Conservation (phyloP, 1,139 yeast species). For the Candida gigantensis region DNA sequence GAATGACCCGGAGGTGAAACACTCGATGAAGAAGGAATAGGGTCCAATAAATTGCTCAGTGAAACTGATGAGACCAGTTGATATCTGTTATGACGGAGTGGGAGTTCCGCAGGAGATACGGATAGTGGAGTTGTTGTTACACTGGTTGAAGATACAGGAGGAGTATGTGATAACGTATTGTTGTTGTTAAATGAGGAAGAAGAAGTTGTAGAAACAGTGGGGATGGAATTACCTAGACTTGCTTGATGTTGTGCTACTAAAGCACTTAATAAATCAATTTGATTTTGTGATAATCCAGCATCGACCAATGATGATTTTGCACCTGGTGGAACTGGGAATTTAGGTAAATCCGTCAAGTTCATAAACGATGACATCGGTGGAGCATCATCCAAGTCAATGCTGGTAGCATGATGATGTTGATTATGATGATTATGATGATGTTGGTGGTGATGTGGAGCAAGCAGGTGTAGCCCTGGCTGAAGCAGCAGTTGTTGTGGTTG, state of each 20-base stretch:
- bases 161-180: too few species aligned
- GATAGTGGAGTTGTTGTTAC: slow-evolving; percentile 7
- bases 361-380: slow-evolving; percentile 5
- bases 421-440: neutral
- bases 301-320: slow-evolving; percentile 61
- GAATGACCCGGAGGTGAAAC: slow-evolving; percentile 6
- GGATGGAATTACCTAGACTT: slow-evolving; percentile 25
- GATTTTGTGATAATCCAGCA: slow-evolving; percentile 66
- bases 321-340: slow-evolving; percentile 70
- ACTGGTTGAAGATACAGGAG: neutral
- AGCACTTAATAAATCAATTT: slow-evolving; percentile 71
- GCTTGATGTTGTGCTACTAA: slow-evolving; percentile 69
- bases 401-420: neutral
- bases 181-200: too few species aligned
- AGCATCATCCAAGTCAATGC: neutral
- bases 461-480: too few species aligned
- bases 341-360: slow-evolving; percentile 41
- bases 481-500: too few species aligned
- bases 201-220: slow-evolving; percentile 13
- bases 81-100: slow-evolving; percentile 27
- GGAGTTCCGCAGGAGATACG: slow-evolving; percentile 14
- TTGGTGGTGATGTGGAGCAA: neutral
- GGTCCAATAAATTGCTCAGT: slow-evolving; percentile 5
- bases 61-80: slow-evolving; percentile 2
- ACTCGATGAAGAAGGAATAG: slow-evolving; percentile 1